Evolutionary conservation across 2,329 filamentous ascomycete genomes (phyloP).

Genomic region (Purpureocillium takamizusanense): DNA sequence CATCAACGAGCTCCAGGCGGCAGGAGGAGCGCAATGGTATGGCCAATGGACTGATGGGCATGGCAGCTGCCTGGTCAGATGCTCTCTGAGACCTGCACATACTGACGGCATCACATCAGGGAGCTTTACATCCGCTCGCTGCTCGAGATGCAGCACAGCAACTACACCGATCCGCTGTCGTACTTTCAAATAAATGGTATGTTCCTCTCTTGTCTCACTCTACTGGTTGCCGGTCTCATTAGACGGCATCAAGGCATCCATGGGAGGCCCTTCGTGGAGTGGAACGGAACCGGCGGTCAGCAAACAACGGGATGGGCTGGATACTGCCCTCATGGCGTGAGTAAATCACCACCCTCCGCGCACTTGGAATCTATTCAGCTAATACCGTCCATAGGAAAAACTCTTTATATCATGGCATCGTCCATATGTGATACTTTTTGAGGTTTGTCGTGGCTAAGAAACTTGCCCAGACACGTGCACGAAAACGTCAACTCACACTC

Average conservation of each 20-base stretch:
- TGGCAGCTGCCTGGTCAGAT: not conserved
- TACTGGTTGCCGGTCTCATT: not conserved
- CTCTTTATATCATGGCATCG: conserved; percentile 49
- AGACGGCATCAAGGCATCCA: conserved; percentile 24
- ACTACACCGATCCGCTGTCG: conserved; percentile 33
- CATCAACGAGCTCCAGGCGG: conserved; percentile 1
- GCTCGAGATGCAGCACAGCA: conserved; percentile 28
- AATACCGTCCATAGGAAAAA: conserved; percentile 27
- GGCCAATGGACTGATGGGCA: no score
- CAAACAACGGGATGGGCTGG: conserved; percentile 22
- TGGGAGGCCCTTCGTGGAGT: conserved; percentile 31
- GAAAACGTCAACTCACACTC: not conserved
- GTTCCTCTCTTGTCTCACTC: not conserved
- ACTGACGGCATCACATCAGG: conserved; percentile 17
- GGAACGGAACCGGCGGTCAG: conserved; percentile 27
- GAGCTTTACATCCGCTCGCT: conserved; percentile 42
- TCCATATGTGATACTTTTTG: conserved; percentile 43
- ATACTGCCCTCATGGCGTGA: conserved; percentile 40
- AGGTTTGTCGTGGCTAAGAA: conserved; percentile 24
- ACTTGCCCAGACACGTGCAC: conserved; percentile 5
- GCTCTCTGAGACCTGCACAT: not conserved
- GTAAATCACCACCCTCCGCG: conserved; percentile 7
- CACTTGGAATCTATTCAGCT: not conserved
- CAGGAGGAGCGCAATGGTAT: conserved; percentile 1
- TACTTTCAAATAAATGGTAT: conserved; percentile 43